Evolutionary conservation across 306 rosid genomes (phyloP).

Genomic region (Acacia confusa): DNA sequence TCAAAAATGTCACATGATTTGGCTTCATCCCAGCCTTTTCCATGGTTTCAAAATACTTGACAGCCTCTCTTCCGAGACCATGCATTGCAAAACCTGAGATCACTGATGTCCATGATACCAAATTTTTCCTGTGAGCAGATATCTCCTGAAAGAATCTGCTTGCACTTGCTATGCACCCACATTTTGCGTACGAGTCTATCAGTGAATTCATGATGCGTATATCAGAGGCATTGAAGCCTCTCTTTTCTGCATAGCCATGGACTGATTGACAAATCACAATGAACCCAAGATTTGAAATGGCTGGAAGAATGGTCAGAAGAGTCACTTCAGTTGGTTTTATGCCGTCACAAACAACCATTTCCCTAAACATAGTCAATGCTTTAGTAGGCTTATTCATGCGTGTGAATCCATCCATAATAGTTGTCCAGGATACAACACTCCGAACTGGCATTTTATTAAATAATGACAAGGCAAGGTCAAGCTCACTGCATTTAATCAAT

Average conservation of each 20-base stretch:
- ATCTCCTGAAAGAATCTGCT: constrained; percentile 53
- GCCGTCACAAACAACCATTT: constrained; percentile 51
- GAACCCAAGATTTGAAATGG: constrained; percentile 58
- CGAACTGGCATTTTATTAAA: constrained; percentile 56
- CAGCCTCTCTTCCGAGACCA: constrained; percentile 65
- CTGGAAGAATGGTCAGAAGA: constrained; percentile 58
- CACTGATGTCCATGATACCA: constrained; percentile 70
- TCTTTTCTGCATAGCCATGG: constrained; percentile 68
- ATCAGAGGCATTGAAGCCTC: constrained; percentile 56
- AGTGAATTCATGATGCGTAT: constrained; percentile 64
- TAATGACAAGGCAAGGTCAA: constrained; percentile 48
- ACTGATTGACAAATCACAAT: constrained; percentile 55
- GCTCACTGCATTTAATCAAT: constrained; percentile 60
- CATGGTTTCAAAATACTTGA: constrained; percentile 51
- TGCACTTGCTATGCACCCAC: constrained; percentile 68
- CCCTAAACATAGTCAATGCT: constrained; percentile 53
- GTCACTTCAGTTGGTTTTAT: constrained; percentile 64
- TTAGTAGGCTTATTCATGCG: constrained; percentile 46
- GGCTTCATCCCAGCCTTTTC: constrained; percentile 61
- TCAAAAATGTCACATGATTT: constrained; percentile 56
- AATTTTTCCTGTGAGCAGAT: constrained; percentile 47
- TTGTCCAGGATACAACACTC: constrained; percentile 74
- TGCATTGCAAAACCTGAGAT: constrained; percentile 70
- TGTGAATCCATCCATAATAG: constrained; percentile 60
- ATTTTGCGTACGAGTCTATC: constrained; percentile 67